Evolutionary conservation across 768 basidiomycete species (phyloP).

Genomic region (Mycena epipterygia): DNA sequence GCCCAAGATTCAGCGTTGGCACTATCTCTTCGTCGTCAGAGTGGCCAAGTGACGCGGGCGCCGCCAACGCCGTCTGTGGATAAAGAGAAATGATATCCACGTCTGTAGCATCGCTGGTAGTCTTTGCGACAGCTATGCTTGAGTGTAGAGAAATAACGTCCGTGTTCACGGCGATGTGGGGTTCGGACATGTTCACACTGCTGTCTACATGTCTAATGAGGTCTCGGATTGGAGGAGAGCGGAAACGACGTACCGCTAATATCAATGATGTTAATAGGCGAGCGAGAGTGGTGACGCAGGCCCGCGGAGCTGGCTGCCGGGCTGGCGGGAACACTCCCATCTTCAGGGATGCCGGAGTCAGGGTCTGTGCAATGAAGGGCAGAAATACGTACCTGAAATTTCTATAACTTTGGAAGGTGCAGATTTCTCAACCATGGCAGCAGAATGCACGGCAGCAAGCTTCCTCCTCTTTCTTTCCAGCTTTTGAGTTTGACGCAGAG

Average conservation of each 20-base stretch:
- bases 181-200: conserved; percentile 21
- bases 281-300: neutral
- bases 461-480: conserved; percentile 41
- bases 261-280: conserved; percentile 30
- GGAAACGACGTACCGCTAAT: conserved; percentile 37
- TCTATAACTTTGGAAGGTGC: conserved; percentile 11
- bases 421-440: neutral
- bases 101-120: neutral
- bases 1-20: conserved; percentile 47
- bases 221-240: neutral
- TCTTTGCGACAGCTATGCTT: neutral
- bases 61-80: neutral
- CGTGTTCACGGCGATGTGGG: neutral
- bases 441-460: conserved; percentile 18
- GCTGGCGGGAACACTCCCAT: conserved; percentile 21
- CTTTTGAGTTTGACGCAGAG: conserved; percentile 44
- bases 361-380: neutral
- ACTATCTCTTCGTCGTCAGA: conserved; percentile 44
- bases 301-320: neutral
- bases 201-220: conserved; percentile 20
- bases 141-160: conserved; percentile 20
- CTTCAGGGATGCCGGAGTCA: conserved; percentile 2
- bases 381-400: conserved; percentile 25
- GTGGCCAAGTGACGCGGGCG: conserved; percentile 9
- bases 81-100: neutral